These are phyloP conservation scores for Guillardia theta DNA, from an alignment of 78 protist species.

Conservation along the genomic window DNA sequence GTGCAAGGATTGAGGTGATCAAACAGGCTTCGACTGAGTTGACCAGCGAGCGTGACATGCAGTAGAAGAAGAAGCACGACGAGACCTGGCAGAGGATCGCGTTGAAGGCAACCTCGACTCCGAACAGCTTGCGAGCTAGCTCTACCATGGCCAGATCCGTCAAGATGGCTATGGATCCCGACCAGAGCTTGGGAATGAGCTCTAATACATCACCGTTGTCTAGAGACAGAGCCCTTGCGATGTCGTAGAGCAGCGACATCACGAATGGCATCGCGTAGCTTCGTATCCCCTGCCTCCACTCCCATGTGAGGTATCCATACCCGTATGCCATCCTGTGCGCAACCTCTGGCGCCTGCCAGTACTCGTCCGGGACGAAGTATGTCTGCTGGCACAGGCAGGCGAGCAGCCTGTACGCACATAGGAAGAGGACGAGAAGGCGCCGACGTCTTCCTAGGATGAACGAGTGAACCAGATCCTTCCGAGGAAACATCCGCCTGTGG, in stretches of 20 bases:
- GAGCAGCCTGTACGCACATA: too few relatives aligned
- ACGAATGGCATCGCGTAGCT: slow-evolving; percentile 66
- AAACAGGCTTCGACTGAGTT: slow-evolving; percentile 67
- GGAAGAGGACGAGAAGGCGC: too few relatives aligned
- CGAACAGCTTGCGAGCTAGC: not conserved
- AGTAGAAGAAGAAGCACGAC: slow-evolving; percentile 58
- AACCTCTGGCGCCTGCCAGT: slow-evolving; percentile 61
- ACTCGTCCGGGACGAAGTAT: slow-evolving; percentile 55
- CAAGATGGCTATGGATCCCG: not conserved
- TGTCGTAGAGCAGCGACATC: slow-evolving; percentile 43
- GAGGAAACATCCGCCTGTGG: too few relatives aligned
- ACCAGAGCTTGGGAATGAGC: not conserved
- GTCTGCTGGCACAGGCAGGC: slow-evolving; percentile 43
- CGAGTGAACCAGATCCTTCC: too few relatives aligned
- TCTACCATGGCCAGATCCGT: not conserved
- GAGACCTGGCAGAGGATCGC: slow-evolving; percentile 37
- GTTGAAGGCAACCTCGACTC: not conserved
- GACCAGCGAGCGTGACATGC: slow-evolving; percentile 63
- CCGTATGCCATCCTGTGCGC: slow-evolving; percentile 52
- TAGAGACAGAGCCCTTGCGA: slow-evolving; percentile 46
- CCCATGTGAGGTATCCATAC: slow-evolving; percentile 80
- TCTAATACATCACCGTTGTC: slow-evolving; percentile 55
- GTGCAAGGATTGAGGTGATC: slow-evolving; percentile 49
- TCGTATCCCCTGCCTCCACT: slow-evolving; percentile 73
- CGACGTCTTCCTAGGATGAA: too few relatives aligned